Base-by-base conservation (phyloP, 331 rosid species). In the Quercus phellos region DNA sequence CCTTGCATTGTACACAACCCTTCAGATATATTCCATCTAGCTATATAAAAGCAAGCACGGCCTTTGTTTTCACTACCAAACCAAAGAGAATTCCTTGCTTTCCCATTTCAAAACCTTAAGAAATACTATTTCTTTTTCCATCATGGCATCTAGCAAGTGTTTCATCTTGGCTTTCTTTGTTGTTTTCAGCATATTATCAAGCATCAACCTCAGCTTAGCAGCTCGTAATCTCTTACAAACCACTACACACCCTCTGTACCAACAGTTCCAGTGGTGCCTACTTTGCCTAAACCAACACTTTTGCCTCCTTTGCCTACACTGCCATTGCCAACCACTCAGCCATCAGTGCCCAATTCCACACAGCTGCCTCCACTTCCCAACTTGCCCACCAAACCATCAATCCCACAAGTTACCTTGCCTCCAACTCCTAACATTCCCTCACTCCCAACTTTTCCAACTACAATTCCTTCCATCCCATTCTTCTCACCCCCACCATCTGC, bases 301-400 rank as follows among this genome's bases (percentile, higher is more conserved):
- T 34, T 34, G 38, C 38, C 38, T 0, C 38, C 38, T 34, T 34
- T 5, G 38, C 38, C 38, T 34, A 34, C 38, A 43, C 14, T 43
- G 51, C 51, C 51, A 43, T 56, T 56, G 63, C 63, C 63, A n/a
- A 43, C 51, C 51, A 43, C 14, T 43, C 61, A 55, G 61, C 66
- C 64, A 58, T 19, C 64, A 6, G 17, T 18, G 21, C 87, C 87
- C 82, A 27, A 10, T 71, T 26, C 68, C 80, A 74, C 87, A 0
- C 58, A 38, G 8, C 7, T 34, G 26, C 79, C 82, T 56, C 63
- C 29, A 8, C 14, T 56, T 21, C 63, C 63, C 4, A 21, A 11
- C 29, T 19, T 55, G 27, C 79, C 82, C 13, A 53, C 22, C 51
- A 61, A 61, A 42, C 85, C 85, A 68, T 67, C n/a, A 13, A 0